Base-by-base conservation (phyloP, 306 rosid species). In the Vigna hirtella region DNA sequence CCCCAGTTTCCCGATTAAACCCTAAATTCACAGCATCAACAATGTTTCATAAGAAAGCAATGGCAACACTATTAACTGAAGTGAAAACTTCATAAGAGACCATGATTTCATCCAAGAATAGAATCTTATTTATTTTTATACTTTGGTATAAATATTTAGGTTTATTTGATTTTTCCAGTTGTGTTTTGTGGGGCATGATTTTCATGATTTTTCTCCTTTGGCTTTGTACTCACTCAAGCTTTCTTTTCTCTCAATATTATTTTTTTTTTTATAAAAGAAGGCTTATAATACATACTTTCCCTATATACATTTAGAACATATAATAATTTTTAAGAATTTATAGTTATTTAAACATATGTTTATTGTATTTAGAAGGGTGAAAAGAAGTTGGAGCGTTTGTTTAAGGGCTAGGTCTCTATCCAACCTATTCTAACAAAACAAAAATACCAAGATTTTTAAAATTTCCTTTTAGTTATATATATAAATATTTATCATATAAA, bases 1-100 rank as follows among this genome's bases (percentile, higher is more conserved):
- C 57, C 76, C n/a, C 26, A 55, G 57, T 73, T 80, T 20, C 62
- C 43, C 14, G 4, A 8, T 16, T 16, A 58, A 42, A 17, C 15
- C 69, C 50, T 61, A 36, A 57, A 59, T 30, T 61, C 66, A 6
- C 30, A 30, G 24, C 12, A 62, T 62, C 6, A 32, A 11, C 14
- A 43, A 47, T 30, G 18, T 30, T 69, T 47, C 52, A 32, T 28
- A 36, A 16, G 47, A 24, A 1, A 24, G 26, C 26, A 24, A 40
- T 49, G 7, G 3, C 24, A 73, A 72, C 43, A 30, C 7, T 47
- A 38, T 70, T 70, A 5, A 66, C 36, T 32, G 49, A 70, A 8
- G n/a, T 2, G 48, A 58, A 36, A 36, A 5, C 6, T 36, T 32
- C 36, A 28, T 28, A 32, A 4, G 36, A 32, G 18, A 53, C 26